phyloP scores from a whole-genome alignment of 768 basidiomycete species.

The Mycena chlorophos region DNA sequence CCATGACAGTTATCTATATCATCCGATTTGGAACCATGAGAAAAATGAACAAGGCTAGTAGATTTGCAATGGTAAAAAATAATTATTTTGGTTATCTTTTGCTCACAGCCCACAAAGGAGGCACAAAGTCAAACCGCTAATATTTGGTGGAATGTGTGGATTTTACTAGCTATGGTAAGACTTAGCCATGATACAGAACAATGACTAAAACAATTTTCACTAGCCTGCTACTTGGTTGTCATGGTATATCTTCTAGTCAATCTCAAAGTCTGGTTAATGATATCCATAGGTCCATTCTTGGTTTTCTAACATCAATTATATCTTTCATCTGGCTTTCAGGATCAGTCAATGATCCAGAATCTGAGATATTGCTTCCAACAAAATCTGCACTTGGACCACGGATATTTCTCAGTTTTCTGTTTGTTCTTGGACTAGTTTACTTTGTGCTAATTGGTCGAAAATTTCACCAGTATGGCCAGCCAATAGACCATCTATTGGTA shows the following conservation, averaged over 20 bases:
- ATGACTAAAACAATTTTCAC: not conserved
- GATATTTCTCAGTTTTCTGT: constrained; percentile 39
- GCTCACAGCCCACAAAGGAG: not conserved
- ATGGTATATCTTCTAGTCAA: constrained; percentile 35
- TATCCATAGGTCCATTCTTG: constrained; percentile 43
- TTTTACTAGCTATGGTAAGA: constrained; percentile 43
- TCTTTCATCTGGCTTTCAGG: constrained; percentile 53
- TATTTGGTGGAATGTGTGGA: constrained; percentile 52
- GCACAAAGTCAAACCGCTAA: not conserved
- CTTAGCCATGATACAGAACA: not conserved
- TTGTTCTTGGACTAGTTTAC: constrained; percentile 45
- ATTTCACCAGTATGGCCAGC: constrained; percentile 42
- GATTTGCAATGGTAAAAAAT: not conserved
- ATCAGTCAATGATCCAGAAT: constrained; percentile 29
- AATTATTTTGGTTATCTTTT: too few relatives aligned
- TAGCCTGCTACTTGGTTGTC: constrained; percentile 52
- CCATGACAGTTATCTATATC: too few relatives aligned
- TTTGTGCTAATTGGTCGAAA: constrained; percentile 45
- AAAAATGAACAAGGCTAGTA: not conserved
- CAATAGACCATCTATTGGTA: constrained; percentile 12
- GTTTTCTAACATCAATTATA: constrained; percentile 48
- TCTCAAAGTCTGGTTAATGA: not conserved
- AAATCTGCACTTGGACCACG: constrained; percentile 39
- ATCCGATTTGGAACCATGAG: not conserved
- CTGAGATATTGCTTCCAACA: constrained; percentile 31